These are phyloP conservation scores for Blepharisma stoltei DNA, from an alignment of 73 alveolate species.

Conservation along the genomic window DNA sequence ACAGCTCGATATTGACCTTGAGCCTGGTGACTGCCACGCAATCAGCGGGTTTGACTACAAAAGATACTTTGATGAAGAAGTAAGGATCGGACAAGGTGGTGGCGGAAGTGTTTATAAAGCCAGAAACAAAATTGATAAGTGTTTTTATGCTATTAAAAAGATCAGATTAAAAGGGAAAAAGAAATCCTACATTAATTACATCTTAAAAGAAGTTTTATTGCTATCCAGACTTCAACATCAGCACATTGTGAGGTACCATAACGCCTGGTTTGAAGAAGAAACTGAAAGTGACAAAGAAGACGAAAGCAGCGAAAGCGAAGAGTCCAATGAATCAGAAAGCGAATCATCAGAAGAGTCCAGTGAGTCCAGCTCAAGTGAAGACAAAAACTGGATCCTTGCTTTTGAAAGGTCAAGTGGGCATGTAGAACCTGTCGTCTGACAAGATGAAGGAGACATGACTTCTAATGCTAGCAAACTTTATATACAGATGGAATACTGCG, in stretches of 20 bases:
- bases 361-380: neutral
- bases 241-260: slow-evolving; percentile 51
- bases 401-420: slow-evolving; percentile 20
- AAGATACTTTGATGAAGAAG: slow-evolving; percentile 36
- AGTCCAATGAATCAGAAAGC: slow-evolving; percentile 1
- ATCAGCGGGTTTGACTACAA: slow-evolving; percentile 22
- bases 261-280: slow-evolving; percentile 45
- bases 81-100: slow-evolving; percentile 53
- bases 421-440: slow-evolving; percentile 7
- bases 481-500: slow-evolving; percentile 56
- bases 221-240: slow-evolving; percentile 44
- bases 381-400: slow-evolving; percentile 32
- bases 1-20: neutral
- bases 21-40: neutral
- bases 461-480: slow-evolving; percentile 22
- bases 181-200: slow-evolving; percentile 30
- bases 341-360: too few species aligned
- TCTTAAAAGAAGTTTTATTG: slow-evolving; percentile 51
- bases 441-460: slow-evolving; percentile 11
- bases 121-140: slow-evolving; percentile 45
- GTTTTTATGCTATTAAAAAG: slow-evolving; percentile 47
- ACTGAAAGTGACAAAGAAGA: slow-evolving; percentile 33
- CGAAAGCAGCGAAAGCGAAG: slow-evolving; percentile 33
- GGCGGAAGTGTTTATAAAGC: slow-evolving; percentile 52
- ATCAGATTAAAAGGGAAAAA: slow-evolving; percentile 37